These are phyloP conservation scores for Fusarium sulawesiense DNA, from an alignment of 2,329 filamentous ascomycete species.

Conservation along the genomic window DNA sequence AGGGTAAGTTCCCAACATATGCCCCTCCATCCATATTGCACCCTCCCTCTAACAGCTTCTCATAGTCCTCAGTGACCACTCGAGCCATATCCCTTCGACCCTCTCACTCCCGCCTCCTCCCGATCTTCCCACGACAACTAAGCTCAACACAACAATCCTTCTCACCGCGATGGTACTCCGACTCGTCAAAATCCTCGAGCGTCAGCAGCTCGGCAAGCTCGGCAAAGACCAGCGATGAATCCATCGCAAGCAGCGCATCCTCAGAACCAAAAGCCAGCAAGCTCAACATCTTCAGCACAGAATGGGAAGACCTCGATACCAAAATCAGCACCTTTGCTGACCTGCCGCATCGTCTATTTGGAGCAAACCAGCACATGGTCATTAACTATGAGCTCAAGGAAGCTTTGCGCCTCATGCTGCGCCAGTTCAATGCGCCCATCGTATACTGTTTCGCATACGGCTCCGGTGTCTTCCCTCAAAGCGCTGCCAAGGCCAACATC, in stretches of 20 bases:
- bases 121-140: constrained; percentile 15
- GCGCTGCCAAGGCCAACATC: constrained; percentile 62
- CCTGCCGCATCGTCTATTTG: constrained; percentile 71
- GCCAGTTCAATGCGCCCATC: constrained; percentile 92
- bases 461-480: constrained; percentile 93
- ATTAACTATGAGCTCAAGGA: constrained; percentile 98
- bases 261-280: constrained; percentile 45
- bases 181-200: constrained; percentile 21
- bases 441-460: constrained; percentile 98
- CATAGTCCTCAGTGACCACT: constrained; percentile 36
- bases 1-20: constrained; percentile 34
- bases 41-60: constrained; percentile 26
- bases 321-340: constrained; percentile 59
- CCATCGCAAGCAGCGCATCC: constrained; percentile 30
- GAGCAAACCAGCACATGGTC: constrained; percentile 94
- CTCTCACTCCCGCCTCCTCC: constrained; percentile 21
- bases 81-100: constrained; percentile 39
- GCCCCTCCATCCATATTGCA: neutral
- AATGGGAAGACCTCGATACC: constrained; percentile 59
- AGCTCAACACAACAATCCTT: constrained; percentile 8
- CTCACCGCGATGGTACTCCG: constrained; percentile 40
- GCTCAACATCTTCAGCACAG: constrained; percentile 53
- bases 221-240: constrained; percentile 12
- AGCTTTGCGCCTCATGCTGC: constrained; percentile 84
- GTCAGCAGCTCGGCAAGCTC: constrained; percentile 16